These are phyloP conservation scores for Scalesia atractyloides DNA, from an alignment of 129 eudicot genomes.

Conservation along the genomic window DNA sequence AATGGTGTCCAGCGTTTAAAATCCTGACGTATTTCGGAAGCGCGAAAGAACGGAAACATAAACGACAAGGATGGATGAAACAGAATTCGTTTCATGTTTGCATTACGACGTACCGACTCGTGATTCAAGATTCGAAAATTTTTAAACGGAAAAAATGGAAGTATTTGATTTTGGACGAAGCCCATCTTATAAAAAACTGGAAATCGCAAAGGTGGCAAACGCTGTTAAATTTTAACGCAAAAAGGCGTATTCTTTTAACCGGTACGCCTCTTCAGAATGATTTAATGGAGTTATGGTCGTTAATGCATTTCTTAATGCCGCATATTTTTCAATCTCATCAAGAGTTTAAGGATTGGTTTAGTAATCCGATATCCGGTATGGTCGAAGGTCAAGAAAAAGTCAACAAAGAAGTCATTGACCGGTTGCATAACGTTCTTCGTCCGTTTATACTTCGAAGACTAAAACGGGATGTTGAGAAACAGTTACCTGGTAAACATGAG, in stretches of 20 bases:
- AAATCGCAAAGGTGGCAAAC: constrained; percentile 99
- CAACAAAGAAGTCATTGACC: constrained; percentile 93
- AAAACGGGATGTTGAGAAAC: constrained; percentile 97
- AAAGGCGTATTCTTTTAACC: constrained; percentile 87
- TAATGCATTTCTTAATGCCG: constrained; percentile 99
- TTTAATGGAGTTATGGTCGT: constrained; percentile 99
- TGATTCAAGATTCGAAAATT: constrained; percentile 90
- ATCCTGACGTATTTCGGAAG: constrained; percentile 96
- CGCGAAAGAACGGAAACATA: constrained; percentile 88
- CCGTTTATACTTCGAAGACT: constrained; percentile 93
- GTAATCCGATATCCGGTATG: constrained; percentile 98
- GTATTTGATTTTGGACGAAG: constrained; percentile 94
- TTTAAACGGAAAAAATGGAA: constrained; percentile 98
- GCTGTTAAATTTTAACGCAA: constrained; percentile 85
- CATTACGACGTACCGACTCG: constrained; percentile 92
- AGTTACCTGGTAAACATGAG: constrained; percentile 84
- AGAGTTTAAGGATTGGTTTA: constrained; percentile 98
- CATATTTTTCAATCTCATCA: constrained; percentile 98
- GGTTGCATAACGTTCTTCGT: constrained; percentile 95
- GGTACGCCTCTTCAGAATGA: constrained; percentile 98
- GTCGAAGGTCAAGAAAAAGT: constrained; percentile 98
- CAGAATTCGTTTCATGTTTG: constrained; percentile 89
- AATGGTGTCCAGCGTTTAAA: constrained; percentile 99
- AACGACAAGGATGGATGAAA: constrained; percentile 98
- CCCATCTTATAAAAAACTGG: constrained; percentile 97